phyloP scores from a whole-genome alignment of 768 basidiomycete species.

The Coprinellus aureogranulatus region DNA sequence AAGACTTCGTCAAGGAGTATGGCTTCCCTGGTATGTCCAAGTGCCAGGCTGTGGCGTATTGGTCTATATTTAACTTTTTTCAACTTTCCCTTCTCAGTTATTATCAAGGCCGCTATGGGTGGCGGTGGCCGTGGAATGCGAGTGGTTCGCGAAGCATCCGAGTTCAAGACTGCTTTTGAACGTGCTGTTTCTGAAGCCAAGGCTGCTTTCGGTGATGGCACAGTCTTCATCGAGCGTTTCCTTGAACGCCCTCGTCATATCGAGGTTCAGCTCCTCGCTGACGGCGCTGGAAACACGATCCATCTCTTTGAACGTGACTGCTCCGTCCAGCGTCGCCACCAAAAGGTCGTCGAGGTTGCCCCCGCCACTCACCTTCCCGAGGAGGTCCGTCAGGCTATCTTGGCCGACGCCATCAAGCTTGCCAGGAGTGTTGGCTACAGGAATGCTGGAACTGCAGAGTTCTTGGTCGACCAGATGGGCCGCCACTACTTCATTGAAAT shows the following conservation, averaged over 20 bases:
- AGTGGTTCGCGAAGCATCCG: conserved; percentile 90
- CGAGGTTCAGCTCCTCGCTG: conserved; percentile 94
- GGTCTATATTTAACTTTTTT: conserved; percentile 2
- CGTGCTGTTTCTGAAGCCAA: conserved; percentile 94
- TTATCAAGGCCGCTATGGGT: conserved; percentile 99
- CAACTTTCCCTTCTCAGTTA: conserved; percentile 56
- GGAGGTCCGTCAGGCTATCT: conserved; percentile 83
- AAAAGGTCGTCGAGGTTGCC: conserved; percentile 98
- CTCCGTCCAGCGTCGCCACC: conserved; percentile 96
- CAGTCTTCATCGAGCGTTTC: conserved; percentile 98
- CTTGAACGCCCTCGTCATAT: conserved; percentile 96
- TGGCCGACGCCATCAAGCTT: conserved; percentile 89
- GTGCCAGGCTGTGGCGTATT: neutral
- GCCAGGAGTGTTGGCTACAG: conserved; percentile 92
- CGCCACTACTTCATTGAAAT: conserved; percentile 99
- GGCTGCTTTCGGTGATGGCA: conserved; percentile 96
- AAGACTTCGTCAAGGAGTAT: conserved; percentile 89
- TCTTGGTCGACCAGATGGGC: conserved; percentile 94
- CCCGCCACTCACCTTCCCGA: conserved; percentile 94
- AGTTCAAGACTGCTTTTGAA: conserved; percentile 86
- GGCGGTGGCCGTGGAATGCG: conserved; percentile 99
- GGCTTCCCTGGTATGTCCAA: conserved; percentile 80
- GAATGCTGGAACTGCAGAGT: conserved; percentile 98
- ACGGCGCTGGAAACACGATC: conserved; percentile 88
- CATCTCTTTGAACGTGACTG: conserved; percentile 99